These are phyloP conservation scores for Scytalidium lignicola DNA, from an alignment of 2,329 filamentous ascomycete species.

Conservation along the genomic window DNA sequence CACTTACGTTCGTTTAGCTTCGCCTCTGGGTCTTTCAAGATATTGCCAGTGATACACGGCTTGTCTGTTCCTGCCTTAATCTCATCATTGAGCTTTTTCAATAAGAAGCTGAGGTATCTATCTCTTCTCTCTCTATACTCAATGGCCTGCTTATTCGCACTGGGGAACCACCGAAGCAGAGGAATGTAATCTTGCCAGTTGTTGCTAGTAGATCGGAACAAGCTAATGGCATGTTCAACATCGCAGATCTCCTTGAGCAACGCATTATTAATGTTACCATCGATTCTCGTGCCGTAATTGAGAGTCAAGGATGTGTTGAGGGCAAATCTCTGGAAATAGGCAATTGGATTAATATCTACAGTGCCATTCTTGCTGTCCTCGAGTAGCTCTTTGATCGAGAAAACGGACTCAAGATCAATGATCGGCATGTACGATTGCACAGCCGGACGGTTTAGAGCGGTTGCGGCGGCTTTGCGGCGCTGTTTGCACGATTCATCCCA, in stretches of 20 bases:
- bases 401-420: constrained; percentile 69
- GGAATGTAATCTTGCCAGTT: constrained; percentile 87
- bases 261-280: constrained; percentile 61
- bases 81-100: constrained; percentile 54
- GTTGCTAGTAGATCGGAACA: constrained; percentile 73
- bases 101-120: constrained; percentile 55
- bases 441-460: constrained; percentile 70
- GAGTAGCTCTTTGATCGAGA: constrained; percentile 68
- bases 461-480: constrained; percentile 72
- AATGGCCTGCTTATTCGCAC: constrained; percentile 55
- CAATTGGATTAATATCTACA: constrained; percentile 62
- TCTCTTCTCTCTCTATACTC: constrained; percentile 66
- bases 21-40: constrained; percentile 54
- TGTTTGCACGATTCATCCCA: constrained; percentile 79
- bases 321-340: constrained; percentile 71
- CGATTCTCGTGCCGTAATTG: constrained; percentile 74
- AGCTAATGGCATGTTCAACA: constrained; percentile 71
- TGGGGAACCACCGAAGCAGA: constrained; percentile 59
- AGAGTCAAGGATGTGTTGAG: constrained; percentile 73
- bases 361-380: constrained; percentile 57
- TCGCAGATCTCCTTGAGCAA: constrained; percentile 68
- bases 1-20: constrained; percentile 59
- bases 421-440: constrained; percentile 78
- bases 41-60: constrained; percentile 65
- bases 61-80: constrained; percentile 60